Percentiles rank a stretch among this genome's conserved stretches.
These are phyloP conservation scores for Cystofilobasidium bisporidii DNA, from an alignment of 768 basidiomycete genomes.

Conservation along the genomic window DNA sequence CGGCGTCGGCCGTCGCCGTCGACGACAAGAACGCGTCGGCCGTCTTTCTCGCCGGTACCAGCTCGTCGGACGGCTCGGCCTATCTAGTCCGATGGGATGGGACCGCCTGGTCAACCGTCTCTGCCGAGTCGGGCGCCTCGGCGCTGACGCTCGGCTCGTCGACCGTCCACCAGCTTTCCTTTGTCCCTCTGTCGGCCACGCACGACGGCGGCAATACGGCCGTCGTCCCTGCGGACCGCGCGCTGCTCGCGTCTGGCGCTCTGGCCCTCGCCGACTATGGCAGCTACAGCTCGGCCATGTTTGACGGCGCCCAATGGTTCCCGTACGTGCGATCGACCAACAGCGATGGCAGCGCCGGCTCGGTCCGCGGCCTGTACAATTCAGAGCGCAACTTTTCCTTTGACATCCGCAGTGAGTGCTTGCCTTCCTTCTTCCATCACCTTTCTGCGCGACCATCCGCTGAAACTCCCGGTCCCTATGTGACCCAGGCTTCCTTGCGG, in stretches of 20 bases:
- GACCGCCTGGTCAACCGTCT: constrained; percentile 51
- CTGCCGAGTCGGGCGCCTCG: constrained; percentile 21
- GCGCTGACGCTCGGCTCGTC: constrained; percentile 38
- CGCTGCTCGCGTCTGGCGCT: constrained; percentile 78
- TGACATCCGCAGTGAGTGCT: constrained; percentile 53
- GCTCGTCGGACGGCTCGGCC: constrained; percentile 52
- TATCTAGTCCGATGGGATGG: constrained; percentile 86
- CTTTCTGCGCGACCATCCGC: not conserved
- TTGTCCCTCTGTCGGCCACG: constrained; percentile 79
- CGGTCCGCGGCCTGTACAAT: constrained; percentile 68
- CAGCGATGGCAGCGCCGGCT: constrained; percentile 57
- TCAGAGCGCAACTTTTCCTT: constrained; percentile 73
- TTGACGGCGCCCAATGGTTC: constrained; percentile 68
- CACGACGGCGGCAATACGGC: constrained; percentile 55
- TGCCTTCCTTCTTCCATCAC: not conserved
- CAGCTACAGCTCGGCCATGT: constrained; percentile 73
- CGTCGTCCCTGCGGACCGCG: constrained; percentile 65
- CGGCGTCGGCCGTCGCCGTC: constrained; percentile 77
- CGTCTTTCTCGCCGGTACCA: constrained; percentile 81
- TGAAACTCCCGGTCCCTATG: not conserved
- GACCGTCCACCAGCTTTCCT: constrained; percentile 67
- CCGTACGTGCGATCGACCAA: constrained; percentile 70
- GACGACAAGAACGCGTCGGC: constrained; percentile 70
- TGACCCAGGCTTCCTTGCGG: constrained; percentile 66
- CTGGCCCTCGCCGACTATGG: constrained; percentile 62